Conservation (phyloP, 257 asterid species). For the Scutellaria baicalensis region DNA sequence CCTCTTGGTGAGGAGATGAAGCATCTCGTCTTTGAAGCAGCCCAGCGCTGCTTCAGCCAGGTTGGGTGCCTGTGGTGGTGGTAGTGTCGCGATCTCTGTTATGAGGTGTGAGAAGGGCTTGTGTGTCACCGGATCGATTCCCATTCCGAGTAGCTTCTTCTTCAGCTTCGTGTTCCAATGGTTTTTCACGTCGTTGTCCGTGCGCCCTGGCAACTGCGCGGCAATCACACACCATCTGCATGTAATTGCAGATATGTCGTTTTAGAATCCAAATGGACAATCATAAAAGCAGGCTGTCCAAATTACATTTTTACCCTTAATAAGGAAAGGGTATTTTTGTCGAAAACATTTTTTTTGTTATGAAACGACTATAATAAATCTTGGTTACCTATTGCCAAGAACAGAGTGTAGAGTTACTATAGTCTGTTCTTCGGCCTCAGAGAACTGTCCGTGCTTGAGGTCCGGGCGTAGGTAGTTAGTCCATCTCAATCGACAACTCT, state of each 20-base stretch:
- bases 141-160: constrained; percentile 94
- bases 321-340: not conserved
- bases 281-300: not conserved
- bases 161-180: constrained; percentile 96
- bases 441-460: constrained; percentile 93
- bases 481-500: constrained; percentile 92
- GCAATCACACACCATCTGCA: constrained; percentile 92
- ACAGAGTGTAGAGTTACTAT: constrained; percentile 90
- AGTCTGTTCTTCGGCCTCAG: constrained; percentile 81
- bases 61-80: constrained; percentile 85
- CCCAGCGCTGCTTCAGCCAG: constrained; percentile 93
- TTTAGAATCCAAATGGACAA: not conserved
- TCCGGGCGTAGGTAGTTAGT: constrained; percentile 96
- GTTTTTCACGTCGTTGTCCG: constrained; percentile 90
- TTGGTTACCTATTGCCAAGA: constrained; percentile 73
- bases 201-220: constrained; percentile 85
- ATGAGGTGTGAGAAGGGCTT: constrained; percentile 91
- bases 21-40: constrained; percentile 97
- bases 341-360: too few species aligned
- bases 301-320: not conserved
- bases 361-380: not conserved
- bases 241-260: not conserved
- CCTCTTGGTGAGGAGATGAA: constrained; percentile 79
- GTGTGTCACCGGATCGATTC: constrained; percentile 96
- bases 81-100: constrained; percentile 79